Base-by-base conservation (phyloP, 805 yeast species). In the Sugiyamaella marilandica region DNA sequence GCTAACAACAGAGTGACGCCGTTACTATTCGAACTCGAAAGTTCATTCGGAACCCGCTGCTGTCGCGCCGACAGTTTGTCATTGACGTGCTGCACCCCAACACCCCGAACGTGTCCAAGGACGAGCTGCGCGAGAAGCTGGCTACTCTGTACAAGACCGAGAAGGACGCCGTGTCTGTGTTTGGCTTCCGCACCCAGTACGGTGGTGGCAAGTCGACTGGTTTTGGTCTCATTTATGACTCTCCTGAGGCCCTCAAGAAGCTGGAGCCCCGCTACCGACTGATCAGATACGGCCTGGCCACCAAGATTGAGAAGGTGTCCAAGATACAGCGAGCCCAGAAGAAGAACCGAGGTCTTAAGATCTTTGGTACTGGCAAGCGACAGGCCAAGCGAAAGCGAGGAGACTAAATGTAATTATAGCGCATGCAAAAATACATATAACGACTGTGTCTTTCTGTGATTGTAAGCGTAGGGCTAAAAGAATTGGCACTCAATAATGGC, bases 121-220 rank as follows among this genome's bases (percentile, higher is more conserved):
- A 90, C 76, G 99, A 94, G 80, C 85, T 94, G 78, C 89, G 98
- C 76, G 98, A 87, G 77, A 86, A 82, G 76, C 81, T 88, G 70
- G 87, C 95, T 73, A 82, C 83, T 68, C 78, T 82, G 70, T 88
- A 88, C 94, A 87, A 87, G 82, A 79, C 90, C 72, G 95, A 87
- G 72, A 87, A 87, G 82, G 95, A 87, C 69, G 85, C 92, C 70
- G 91, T 88, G 63, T 91, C 98, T 64, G 99, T 92, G 68, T 94
- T 94, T 74, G 98, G 98, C 76, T 88, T 94, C 96, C 87, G 96
- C 84, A 94, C 98, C 71, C 95, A 89, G 79, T 94, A 82, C 78
- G 99, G 99, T 88, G 99, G 99, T 79, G 96, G 97, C 74, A 92
- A 88, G 80, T 88, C 99, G 65, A 85, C 97, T 65, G 99, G 99